Base-by-base conservation (phyloP, 2,329 filamentous ascomycete species). In the Trichothecium roseum region DNA sequence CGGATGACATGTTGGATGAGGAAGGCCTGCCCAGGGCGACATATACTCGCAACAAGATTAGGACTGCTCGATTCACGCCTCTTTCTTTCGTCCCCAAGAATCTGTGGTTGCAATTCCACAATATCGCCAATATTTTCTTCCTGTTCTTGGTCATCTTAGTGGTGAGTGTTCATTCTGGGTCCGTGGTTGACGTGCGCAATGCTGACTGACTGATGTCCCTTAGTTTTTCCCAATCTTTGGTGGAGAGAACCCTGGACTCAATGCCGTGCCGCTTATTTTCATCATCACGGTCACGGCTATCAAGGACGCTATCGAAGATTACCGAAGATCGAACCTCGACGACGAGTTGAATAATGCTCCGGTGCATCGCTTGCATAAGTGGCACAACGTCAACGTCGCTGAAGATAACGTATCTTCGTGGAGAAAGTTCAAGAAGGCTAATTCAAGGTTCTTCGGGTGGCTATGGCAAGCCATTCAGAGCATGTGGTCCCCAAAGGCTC, bases 111-210 rank as follows among this genome's bases (percentile, higher is more conserved):
- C 93, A 98, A 60, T 96, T 98, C 55, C 89, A 98, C 62, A 96
- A 96, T 54, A 82, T 98, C 51, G 91, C 91, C 53, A 98, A 98
- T 59, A 81, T 96, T 36, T 98, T 96, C 64, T 98, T 98, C 72
- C 69, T 96, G 48, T 95, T 96, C 63, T 74, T 89, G 50, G 88
- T 95, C 55, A 94, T 98, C 53, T 73, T 98, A 40, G 80, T 81
- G 52, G 91, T 96, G 80, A 70, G 88, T 56, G 33, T 30, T 18
- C 28, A 17, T 26, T 31, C 39, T 31, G 28, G n/a, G 35, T 28
- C 2, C n/a, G 20, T 33, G 24, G 28, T 22, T 35, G 29, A 22
- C 20, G 27, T 36, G 22, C 30, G 35, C 34, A 39, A 40, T 24
- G 10, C n/a, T 33, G 16, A 24, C 37, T 31, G 37, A 36, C 45